These are phyloP conservation scores for Leucogyrophana mollusca DNA, from an alignment of 768 basidiomycete genomes.

Conservation along the genomic window DNA sequence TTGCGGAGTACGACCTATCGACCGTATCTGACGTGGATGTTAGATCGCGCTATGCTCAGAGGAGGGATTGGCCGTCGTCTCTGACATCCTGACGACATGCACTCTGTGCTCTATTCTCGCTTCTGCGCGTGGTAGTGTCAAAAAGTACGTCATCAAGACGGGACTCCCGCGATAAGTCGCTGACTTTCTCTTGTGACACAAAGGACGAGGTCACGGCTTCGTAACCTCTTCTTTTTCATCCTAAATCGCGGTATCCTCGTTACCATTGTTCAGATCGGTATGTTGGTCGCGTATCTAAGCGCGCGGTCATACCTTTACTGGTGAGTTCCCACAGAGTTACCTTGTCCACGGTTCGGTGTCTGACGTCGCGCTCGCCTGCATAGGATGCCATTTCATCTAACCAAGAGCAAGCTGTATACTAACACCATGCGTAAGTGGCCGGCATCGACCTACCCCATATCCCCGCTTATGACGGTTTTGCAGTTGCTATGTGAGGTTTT, in stretches of 20 bases:
- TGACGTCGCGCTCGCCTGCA: no score
- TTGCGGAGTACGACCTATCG: no score
- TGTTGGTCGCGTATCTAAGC: neutral
- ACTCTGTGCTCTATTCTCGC: conserved; percentile 11
- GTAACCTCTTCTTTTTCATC: conserved; percentile 10
- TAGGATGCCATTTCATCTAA: conserved; percentile 22
- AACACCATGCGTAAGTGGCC: conserved; percentile 16
- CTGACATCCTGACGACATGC: conserved; percentile 8
- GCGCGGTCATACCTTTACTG: conserved; percentile 6
- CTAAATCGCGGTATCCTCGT: conserved; percentile 14
- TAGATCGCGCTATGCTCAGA: conserved; percentile 1
- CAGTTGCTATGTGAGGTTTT: no score
- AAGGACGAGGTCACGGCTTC: conserved; percentile 9
- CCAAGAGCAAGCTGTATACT: conserved; percentile 22
- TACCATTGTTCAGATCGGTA: conserved; percentile 9
- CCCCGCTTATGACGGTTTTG: no score
- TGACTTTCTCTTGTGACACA: no score
- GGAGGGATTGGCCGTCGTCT: conserved; percentile 7
- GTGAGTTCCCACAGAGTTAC: neutral
- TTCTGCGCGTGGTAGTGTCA: conserved; percentile 7
- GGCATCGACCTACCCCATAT: no score
- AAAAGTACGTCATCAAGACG: conserved; percentile 5
- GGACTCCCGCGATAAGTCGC: no score
- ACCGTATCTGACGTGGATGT: no score
- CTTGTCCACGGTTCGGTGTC: no score